A percentile compares a stretch with the other conserved stretches of the same genome.
Conservation (phyloP, 2,329 filamentous ascomycete species). For the Paecilomyces dactylethromorphus region DNA sequence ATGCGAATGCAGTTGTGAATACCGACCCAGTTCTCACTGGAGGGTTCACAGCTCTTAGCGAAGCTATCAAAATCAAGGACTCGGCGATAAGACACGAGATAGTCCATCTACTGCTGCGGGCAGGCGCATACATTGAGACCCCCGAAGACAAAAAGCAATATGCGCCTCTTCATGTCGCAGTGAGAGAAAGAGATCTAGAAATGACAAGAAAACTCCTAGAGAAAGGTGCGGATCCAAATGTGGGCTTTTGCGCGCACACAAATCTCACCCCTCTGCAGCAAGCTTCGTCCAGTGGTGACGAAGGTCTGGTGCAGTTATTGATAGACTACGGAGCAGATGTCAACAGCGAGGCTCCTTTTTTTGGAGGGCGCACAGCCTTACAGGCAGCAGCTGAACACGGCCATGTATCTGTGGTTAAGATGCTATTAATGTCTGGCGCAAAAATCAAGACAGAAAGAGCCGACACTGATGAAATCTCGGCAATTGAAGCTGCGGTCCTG, state of each 20-base stretch:
- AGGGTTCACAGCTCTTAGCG: no score
- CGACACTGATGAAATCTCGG: background rate
- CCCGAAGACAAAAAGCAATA: no score
- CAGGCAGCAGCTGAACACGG: constrained; percentile 23
- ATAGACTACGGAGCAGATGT: constrained; percentile 7
- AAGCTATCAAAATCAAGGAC: no score
- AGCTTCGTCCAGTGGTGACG: constrained; percentile 6
- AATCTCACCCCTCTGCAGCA: constrained; percentile 7
- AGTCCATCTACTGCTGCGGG: no score
- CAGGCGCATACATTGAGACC: no score
- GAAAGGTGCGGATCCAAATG: no score
- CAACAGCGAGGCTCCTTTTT: constrained; percentile 5
- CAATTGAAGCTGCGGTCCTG: constrained; percentile 7
- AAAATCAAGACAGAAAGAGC: background rate
- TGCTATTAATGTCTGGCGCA: background rate
- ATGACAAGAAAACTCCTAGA: no score
- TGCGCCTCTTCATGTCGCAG: no score
- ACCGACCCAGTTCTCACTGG: no score
- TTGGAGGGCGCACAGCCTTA: constrained; percentile 22
- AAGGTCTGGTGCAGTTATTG: constrained; percentile 9
- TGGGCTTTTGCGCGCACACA: constrained; percentile 1
- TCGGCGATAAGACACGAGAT: no score
- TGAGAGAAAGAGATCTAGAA: no score
- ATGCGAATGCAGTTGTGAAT: no score
- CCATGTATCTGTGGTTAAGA: constrained; percentile 9